Evolutionary conservation across 805 yeast species (phyloP).

Genomic region (Kluyveromyces aestuarii): DNA sequence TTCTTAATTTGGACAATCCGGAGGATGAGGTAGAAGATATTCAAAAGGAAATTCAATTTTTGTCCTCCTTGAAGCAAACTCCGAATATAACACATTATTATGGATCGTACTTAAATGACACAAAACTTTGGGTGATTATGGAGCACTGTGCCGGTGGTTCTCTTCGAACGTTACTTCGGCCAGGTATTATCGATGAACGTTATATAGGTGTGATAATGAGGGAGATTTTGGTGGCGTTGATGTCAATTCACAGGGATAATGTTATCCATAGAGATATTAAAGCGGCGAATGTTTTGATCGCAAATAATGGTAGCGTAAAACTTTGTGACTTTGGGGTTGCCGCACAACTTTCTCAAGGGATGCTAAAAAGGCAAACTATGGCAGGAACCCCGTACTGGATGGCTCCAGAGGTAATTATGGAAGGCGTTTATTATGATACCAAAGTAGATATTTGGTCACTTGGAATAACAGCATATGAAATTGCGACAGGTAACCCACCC

Average conservation of each 20-base stretch:
- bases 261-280: constrained; percentile 94
- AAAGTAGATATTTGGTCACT: constrained; percentile 97
- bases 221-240: constrained; percentile 70
- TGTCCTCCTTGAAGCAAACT: constrained; percentile 69
- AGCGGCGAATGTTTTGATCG: constrained; percentile 88
- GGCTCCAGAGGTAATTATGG: constrained; percentile 98
- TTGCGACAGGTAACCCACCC: constrained; percentile 96
- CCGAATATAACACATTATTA: constrained; percentile 92
- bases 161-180: constrained; percentile 70
- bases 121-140: constrained; percentile 96
- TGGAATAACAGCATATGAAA: constrained; percentile 89
- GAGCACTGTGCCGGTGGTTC: constrained; percentile 97
- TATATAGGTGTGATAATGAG: constrained; percentile 77
- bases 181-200: constrained; percentile 82
- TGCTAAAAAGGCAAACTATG: constrained; percentile 80
- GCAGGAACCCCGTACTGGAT: constrained; percentile 98
- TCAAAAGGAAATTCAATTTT: constrained; percentile 82
- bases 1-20: constrained; percentile 81
- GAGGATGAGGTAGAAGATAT: constrained; percentile 94
- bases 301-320: constrained; percentile 83
- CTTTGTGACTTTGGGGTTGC: constrained; percentile 98
- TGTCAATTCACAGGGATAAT: constrained; percentile 76
- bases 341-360: constrained; percentile 72
- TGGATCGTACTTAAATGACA: constrained; percentile 78
- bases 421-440: constrained; percentile 77